Evolutionary conservation across 2,329 filamentous ascomycete species (phyloP).

Genomic region (Fusarium mangiferae): DNA sequence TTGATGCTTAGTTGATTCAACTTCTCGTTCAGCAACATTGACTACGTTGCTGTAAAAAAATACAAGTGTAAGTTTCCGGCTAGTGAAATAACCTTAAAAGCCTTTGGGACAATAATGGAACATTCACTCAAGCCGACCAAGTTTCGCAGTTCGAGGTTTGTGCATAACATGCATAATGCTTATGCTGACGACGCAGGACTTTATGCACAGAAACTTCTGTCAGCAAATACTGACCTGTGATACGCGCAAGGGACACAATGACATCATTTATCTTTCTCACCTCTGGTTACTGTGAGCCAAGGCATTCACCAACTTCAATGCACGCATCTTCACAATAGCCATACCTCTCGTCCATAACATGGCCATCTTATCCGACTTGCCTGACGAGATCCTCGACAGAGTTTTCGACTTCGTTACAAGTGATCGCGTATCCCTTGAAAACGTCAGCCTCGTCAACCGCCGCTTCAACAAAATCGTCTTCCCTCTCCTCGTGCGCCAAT

Average conservation of each 20-base stretch:
- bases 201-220: background rate
- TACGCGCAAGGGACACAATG: accelerated
- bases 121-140: background rate
- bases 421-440: accelerated
- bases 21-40: background rate
- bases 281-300: accelerated
- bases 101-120: accelerated
- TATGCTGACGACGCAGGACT: background rate
- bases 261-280: background rate
- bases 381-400: background rate
- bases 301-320: no score
- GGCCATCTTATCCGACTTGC: background rate
- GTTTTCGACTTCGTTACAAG: background rate
- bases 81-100: background rate
- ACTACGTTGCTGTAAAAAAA: background rate
- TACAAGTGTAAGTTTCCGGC: background rate
- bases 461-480: background rate
- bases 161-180: background rate
- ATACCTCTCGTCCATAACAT: accelerated
- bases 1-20: no score
- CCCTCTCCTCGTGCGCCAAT: background rate
- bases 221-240: background rate
- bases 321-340: no score
- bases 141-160: accelerated
- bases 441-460: background rate